Base-by-base conservation (phyloP, 495 filamentous ascomycete genomes). In the Podospora pseudoanserina region DNA sequence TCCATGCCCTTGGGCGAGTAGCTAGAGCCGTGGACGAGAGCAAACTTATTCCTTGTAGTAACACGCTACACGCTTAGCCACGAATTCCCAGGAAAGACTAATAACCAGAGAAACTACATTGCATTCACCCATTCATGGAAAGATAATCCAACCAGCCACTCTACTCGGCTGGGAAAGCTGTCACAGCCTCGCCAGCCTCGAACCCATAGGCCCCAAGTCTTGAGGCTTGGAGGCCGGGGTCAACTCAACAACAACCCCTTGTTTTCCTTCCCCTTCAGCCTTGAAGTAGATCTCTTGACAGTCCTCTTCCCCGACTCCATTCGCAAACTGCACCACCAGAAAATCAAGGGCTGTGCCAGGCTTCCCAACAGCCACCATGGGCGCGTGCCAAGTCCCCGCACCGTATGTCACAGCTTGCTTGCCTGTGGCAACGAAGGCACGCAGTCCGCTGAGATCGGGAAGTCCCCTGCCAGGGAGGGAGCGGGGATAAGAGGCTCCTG, bases 341-440 rank as follows among this genome's bases (percentile, higher is more conserved):
- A 98, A 99, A 57, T 83, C 81, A 13, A 84, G 32, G 72, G 90
- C 89, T 30, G 93, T 85, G 23, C 86, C 81, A 44, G 82, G 71
- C 60, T 80, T 73, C 1, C 94, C 95, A 23, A 97, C 74, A 59
- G 92, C 93, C 18, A 91, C 92, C 95, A 99, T 98, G 2, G 95
- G 95, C 70, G 94, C 93, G 84, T 99, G 95, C 94, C 96, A 99
- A 57, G 92, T 97, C 18, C 92, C 95, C 18, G 90, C 87, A 15
- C 86, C 91, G 79, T 98, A 99, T 18, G 93, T 97, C 20, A 99
- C 91, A 2, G 92, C 94, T 83, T 96, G 91, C 15, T 86, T 82
- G 6, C 89, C 88, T n/a, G 81, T 85, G 13, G 91, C 94, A 30
- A 94, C 74, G 74, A 97, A 98, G 1, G 92, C 95, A 70, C 82